phyloP scores from a whole-genome alignment of 495 filamentous ascomycete genomes.

The Parathielavia hyrcaniae region DNA sequence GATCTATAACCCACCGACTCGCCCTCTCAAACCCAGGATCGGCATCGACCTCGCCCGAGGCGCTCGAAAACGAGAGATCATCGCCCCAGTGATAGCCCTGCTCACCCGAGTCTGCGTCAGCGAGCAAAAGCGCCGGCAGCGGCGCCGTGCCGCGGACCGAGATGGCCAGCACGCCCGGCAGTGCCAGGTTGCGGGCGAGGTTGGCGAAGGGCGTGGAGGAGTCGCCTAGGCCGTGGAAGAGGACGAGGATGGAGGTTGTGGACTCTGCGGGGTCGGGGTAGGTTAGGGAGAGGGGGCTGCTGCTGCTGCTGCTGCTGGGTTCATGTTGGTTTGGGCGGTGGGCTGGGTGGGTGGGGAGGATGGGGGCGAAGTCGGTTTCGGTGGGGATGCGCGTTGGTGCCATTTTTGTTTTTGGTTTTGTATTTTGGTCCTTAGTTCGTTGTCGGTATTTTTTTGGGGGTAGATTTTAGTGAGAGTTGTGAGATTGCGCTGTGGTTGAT shows the following conservation, averaged over 20 bases:
- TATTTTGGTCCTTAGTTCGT: too few relatives aligned
- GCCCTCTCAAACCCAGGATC: constrained; percentile 69
- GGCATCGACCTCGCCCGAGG: constrained; percentile 61
- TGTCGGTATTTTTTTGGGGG: not conserved
- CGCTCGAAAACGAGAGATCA: constrained; percentile 63
- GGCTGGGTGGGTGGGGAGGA: constrained; percentile 27
- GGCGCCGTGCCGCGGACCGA: constrained; percentile 67
- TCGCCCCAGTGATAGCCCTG: constrained; percentile 82
- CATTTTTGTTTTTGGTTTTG: constrained; percentile 20
- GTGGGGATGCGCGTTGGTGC: constrained; percentile 35
- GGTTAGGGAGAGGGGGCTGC: constrained; percentile 27
- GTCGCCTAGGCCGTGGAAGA: constrained; percentile 86
- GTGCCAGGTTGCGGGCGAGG: constrained; percentile 65
- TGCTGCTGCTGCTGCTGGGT: constrained; percentile 12
- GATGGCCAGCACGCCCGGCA: constrained; percentile 75
- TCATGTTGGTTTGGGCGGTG: constrained; percentile 8
- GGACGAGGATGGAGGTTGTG: constrained; percentile 69
- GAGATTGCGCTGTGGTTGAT: not conserved
- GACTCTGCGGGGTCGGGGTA: constrained; percentile 40
- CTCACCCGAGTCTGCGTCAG: constrained; percentile 10
- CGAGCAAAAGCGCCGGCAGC: constrained; percentile 59
- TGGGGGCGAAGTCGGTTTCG: constrained; percentile 31
- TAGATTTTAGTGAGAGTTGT: not conserved
- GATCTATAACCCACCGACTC: constrained; percentile 43
- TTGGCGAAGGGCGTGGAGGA: constrained; percentile 58